Evolutionary conservation across 2,329 filamentous ascomycete genomes (phyloP).

Genomic region (Pyrenophora seminiperda): DNA sequence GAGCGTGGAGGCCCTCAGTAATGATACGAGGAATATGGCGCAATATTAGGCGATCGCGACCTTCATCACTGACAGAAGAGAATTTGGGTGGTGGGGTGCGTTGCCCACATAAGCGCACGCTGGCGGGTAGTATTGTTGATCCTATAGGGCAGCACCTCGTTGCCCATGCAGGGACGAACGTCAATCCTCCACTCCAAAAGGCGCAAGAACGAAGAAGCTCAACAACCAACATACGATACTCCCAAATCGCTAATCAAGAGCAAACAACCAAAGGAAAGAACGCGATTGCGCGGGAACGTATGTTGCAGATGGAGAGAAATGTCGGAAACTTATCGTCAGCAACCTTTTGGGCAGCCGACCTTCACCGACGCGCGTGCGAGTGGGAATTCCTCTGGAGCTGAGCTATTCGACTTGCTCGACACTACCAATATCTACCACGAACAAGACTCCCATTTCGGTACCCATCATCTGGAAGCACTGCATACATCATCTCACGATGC

Average conservation of each 20-base stretch:
- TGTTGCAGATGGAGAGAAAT: slow-evolving; percentile 47
- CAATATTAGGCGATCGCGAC: slow-evolving; percentile 27
- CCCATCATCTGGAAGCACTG: slow-evolving; percentile 21
- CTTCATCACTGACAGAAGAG: slow-evolving; percentile 15
- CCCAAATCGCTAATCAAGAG: slow-evolving; percentile 1
- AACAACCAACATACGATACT: slow-evolving; percentile 21
- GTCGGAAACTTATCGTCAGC: slow-evolving; percentile 39
- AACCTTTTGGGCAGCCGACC: slow-evolving; percentile 46
- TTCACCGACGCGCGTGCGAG: slow-evolving; percentile 45
- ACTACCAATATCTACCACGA: slow-evolving; percentile 35
- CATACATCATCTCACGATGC: slow-evolving; percentile 22
- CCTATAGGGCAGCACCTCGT: slow-evolving; percentile 39
- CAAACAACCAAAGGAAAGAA: slow-evolving; percentile 10
- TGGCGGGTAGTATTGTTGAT: slow-evolving; percentile 25
- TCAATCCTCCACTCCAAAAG: slow-evolving; percentile 23
- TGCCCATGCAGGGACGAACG: slow-evolving; percentile 30
- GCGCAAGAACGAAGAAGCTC: slow-evolving; percentile 20
- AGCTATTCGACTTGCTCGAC: slow-evolving; percentile 38
- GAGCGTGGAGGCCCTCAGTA: slow-evolving; percentile 26
- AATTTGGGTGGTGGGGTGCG: slow-evolving; percentile 28
- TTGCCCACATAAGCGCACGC: slow-evolving; percentile 24
- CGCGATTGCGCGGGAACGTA: slow-evolving; percentile 15
- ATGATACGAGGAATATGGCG: slow-evolving; percentile 26
- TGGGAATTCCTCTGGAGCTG: slow-evolving; percentile 50
- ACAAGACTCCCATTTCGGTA: slow-evolving; percentile 28